Percentiles rank a stretch among this genome's conserved stretches.
phyloP scores from a whole-genome alignment of 2,329 filamentous ascomycete species.

The Colletotrichum noveboracense region DNA sequence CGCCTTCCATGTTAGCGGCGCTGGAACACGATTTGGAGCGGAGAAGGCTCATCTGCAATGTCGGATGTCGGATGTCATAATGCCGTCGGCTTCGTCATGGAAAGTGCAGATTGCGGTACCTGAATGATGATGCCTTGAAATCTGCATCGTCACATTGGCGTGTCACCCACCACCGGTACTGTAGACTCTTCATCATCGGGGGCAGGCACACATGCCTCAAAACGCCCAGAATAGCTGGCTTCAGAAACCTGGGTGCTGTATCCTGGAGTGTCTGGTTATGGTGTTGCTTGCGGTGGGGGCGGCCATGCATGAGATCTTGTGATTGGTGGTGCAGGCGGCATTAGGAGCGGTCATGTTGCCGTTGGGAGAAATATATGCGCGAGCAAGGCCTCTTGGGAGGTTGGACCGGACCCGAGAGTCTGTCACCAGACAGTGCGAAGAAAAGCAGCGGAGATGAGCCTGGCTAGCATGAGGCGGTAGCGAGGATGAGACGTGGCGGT shows the following conservation, averaged over 20 bases:
- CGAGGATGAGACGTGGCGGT: background rate
- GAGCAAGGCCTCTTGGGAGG: background rate
- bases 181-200: background rate
- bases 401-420: background rate
- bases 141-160: background rate
- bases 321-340: background rate
- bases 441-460: background rate
- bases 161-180: background rate
- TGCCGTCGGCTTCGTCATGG: too few relatives aligned
- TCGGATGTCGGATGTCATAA: background rate
- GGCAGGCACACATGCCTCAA: background rate
- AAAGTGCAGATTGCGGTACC: background rate
- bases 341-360: background rate
- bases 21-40: background rate
- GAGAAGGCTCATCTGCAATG: background rate
- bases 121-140: background rate
- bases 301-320: background rate
- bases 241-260: background rate
- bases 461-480: background rate
- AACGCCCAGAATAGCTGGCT: background rate
- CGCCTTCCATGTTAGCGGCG: background rate
- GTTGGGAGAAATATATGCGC: background rate
- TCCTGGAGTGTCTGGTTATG: background rate
- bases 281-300: background rate
- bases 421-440: conserved; percentile 5